A percentile compares a stretch with the other conserved stretches of the same genome.
Evolutionary conservation across 768 basidiomycete genomes (phyloP).

Genomic region (Hortiboletus flavorubellus): DNA sequence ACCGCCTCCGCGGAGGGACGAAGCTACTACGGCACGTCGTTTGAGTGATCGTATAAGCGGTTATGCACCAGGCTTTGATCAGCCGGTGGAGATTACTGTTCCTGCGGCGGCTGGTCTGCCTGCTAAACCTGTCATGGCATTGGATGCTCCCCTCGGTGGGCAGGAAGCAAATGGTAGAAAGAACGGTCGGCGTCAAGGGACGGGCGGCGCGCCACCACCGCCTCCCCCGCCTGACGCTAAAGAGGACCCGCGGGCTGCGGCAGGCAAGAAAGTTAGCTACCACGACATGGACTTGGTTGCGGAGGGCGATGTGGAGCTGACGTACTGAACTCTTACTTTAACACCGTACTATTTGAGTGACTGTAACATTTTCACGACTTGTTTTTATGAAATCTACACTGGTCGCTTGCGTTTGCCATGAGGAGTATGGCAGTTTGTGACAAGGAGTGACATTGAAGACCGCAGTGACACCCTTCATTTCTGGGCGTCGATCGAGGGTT

Average conservation of each 20-base stretch:
- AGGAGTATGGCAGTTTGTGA: constrained; percentile 27
- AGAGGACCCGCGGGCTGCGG: constrained; percentile 89
- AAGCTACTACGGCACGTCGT: constrained; percentile 55
- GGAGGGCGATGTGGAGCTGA: constrained; percentile 67
- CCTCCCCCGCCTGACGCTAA: constrained; percentile 86
- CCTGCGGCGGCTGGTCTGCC: constrained; percentile 74
- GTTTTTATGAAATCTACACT: constrained; percentile 30
- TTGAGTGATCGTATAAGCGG: constrained; percentile 82
- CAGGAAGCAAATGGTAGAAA: constrained; percentile 33
- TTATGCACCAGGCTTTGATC: constrained; percentile 52
- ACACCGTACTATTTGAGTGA: constrained; percentile 23
- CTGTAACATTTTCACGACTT: constrained; percentile 14
- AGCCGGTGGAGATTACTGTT: constrained; percentile 40
- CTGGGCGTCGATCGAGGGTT: constrained; percentile 30
- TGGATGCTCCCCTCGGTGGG: constrained; percentile 49
- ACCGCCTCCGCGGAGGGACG: constrained; percentile 52
- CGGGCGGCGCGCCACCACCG: constrained; percentile 54
- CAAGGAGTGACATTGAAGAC: constrained; percentile 23
- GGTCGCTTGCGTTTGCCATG: constrained; percentile 23
- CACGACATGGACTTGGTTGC: constrained; percentile 95
- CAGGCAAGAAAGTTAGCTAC: constrained; percentile 87
- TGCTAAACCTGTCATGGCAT: constrained; percentile 65
- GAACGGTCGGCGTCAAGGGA: constrained; percentile 37
- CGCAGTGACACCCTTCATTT: constrained; percentile 20
- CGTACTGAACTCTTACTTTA: constrained; percentile 34